Conservation (phyloP, 2,329 filamentous ascomycete genomes). For the Ceratocystis smalleyi region DNA sequence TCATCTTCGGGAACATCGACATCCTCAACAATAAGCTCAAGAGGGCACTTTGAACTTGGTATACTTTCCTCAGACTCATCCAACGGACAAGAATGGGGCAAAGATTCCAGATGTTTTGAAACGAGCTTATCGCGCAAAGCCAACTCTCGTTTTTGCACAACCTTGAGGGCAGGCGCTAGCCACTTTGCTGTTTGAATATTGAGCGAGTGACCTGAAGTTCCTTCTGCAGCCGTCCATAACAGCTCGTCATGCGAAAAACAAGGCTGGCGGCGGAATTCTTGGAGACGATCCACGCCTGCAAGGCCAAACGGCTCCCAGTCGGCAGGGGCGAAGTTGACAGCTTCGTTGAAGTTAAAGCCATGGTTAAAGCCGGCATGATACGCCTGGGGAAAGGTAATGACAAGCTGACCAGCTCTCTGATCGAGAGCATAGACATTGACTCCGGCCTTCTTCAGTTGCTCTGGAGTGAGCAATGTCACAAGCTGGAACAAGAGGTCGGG, state of each 20-base stretch:
- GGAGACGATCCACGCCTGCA: constrained; percentile 68
- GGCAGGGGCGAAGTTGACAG: constrained; percentile 87
- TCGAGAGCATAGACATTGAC: constrained; percentile 91
- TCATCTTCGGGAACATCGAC: constrained; percentile 76
- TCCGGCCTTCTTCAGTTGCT: constrained; percentile 81
- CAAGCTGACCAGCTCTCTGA: constrained; percentile 86
- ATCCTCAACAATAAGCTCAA: constrained; percentile 51
- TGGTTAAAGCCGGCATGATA: constrained; percentile 98
- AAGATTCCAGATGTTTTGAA: constrained; percentile 42
- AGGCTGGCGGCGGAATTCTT: constrained; percentile 75
- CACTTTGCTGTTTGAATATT: constrained; percentile 87
- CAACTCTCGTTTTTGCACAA: constrained; percentile 60
- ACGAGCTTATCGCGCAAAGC: constrained; percentile 53
- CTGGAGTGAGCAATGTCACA: constrained; percentile 86
- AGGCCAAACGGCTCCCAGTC: constrained; percentile 94
- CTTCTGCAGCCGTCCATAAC: constrained; percentile 74
- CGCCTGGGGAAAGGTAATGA: constrained; percentile 90
- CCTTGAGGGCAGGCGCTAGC: constrained; percentile 73
- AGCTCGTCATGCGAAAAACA: constrained; percentile 97
- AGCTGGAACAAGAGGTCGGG: constrained; percentile 92
- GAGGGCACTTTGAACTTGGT: constrained; percentile 33
- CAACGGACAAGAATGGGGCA: constrained; percentile 39
- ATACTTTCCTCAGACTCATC: constrained; percentile 20
- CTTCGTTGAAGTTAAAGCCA: constrained; percentile 97
- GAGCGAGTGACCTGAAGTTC: constrained; percentile 46